phyloP scores from a whole-genome alignment of 805 yeast genomes.

The Ogataea ganodermae region DNA sequence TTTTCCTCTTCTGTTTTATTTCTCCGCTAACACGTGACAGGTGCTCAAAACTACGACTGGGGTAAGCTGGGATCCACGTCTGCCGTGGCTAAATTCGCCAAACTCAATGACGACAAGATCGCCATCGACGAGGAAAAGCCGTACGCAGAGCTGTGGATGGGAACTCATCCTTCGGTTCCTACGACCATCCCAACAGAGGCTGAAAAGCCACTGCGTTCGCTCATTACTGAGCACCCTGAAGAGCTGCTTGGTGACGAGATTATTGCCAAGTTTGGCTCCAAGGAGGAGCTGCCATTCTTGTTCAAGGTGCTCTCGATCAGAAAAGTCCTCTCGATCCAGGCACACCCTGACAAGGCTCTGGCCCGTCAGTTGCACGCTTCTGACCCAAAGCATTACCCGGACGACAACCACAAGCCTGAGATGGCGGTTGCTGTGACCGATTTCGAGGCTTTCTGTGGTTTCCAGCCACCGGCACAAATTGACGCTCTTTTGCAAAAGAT shows the following conservation, averaged over 20 bases:
- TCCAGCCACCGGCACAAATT: slow-evolving; percentile 84
- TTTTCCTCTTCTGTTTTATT: too few relatives aligned
- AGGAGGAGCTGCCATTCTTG: slow-evolving; percentile 80
- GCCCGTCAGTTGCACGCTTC: slow-evolving; percentile 72
- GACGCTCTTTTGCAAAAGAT: slow-evolving; percentile 65
- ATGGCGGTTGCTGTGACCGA: slow-evolving; percentile 97
- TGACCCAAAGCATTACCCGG: slow-evolving; percentile 95
- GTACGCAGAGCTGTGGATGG: slow-evolving; percentile 99
- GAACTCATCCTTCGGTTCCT: slow-evolving; percentile 93
- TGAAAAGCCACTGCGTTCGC: slow-evolving; percentile 58
- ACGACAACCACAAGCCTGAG: slow-evolving; percentile 98
- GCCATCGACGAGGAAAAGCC: slow-evolving; percentile 74
- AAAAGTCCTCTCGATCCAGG: slow-evolving; percentile 93
- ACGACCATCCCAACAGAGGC: slow-evolving; percentile 59
- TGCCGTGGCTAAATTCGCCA: slow-evolving; percentile 87
- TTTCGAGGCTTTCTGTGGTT: slow-evolving; percentile 98
- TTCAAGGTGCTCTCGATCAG: slow-evolving; percentile 92
- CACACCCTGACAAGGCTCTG: slow-evolving; percentile 92
- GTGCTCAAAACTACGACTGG: slow-evolving; percentile 43
- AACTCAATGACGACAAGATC: slow-evolving; percentile 58
- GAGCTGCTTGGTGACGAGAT: slow-evolving; percentile 59
- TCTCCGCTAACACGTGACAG: slow-evolving; percentile 20
- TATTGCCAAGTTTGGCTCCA: slow-evolving; percentile 64
- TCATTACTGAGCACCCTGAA: slow-evolving; percentile 61
- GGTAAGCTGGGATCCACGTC: slow-evolving; percentile 78